Evolutionary conservation across 1,284 basidiomycete genomes (phyloP).

Genomic region (Pyrrhoderma noxium): DNA sequence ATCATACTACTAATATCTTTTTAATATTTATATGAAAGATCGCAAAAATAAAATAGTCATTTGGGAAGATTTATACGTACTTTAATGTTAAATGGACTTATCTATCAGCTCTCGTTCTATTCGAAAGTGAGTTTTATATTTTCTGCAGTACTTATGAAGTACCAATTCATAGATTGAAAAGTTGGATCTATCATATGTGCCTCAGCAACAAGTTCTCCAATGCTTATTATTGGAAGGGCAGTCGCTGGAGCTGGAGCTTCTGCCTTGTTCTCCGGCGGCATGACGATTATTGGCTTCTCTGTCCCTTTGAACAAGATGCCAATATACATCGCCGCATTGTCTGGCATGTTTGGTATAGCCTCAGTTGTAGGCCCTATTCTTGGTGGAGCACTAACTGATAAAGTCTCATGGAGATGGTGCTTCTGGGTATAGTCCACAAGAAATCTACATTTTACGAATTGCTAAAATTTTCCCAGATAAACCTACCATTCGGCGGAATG

Average conservation of each 20-base stretch:
- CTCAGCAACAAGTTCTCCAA: conserved; percentile 34
- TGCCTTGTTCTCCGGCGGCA: conserved; percentile 35
- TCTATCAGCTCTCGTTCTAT: conserved; percentile 28
- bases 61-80: conserved; percentile 21
- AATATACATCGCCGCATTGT: conserved; percentile 30
- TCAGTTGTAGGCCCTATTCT: conserved; percentile 32
- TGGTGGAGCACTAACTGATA: conserved; percentile 35
- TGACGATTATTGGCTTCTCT: conserved; percentile 34
- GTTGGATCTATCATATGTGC: conserved; percentile 30
- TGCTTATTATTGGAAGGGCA: conserved; percentile 39
- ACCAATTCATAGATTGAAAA: background rate
- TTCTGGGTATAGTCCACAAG: conserved; percentile 25
- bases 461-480: conserved; percentile 26
- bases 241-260: conserved; percentile 40
- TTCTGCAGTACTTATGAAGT: background rate
- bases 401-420: conserved; percentile 34
- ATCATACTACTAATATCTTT: background rate
- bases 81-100: conserved; percentile 26
- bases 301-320: conserved; percentile 29
- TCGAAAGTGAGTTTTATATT: conserved; percentile 22
- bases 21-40: background rate
- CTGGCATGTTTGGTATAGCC: conserved; percentile 34
- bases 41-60: conserved; percentile 9
- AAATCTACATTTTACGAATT: background rate
- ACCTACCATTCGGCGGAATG: conserved; percentile 33